These are phyloP conservation scores for Colletotrichum acutatum DNA, from an alignment of 2,329 filamentous ascomycete species.

Conservation along the genomic window DNA sequence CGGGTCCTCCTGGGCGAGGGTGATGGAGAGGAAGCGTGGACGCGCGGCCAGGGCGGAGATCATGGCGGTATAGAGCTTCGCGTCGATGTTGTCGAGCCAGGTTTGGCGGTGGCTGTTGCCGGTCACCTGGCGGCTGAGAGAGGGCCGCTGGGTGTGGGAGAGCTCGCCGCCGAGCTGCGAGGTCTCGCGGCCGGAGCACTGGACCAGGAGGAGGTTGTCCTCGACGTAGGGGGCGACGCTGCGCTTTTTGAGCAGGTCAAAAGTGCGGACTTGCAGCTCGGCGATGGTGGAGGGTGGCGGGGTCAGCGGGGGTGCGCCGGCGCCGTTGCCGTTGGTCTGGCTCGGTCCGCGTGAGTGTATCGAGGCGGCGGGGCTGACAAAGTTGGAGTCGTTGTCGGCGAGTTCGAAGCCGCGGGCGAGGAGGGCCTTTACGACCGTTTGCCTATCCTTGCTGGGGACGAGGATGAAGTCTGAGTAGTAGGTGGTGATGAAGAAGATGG, in stretches of 20 bases:
- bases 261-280: slow-evolving; percentile 86
- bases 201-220: slow-evolving; percentile 76
- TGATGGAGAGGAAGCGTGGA: slow-evolving; percentile 79
- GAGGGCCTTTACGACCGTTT: slow-evolving; percentile 80
- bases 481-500: slow-evolving; percentile 98
- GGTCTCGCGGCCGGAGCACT: slow-evolving; percentile 77
- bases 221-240: slow-evolving; percentile 80
- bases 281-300: slow-evolving; percentile 81
- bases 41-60: slow-evolving; percentile 69
- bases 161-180: slow-evolving; percentile 52
- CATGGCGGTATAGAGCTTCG: slow-evolving; percentile 71
- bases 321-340: slow-evolving; percentile 49
- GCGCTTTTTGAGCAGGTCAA: slow-evolving; percentile 82
- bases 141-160: slow-evolving; percentile 45
- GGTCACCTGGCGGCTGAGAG: slow-evolving; percentile 50
- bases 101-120: slow-evolving; percentile 48
- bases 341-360: slow-evolving; percentile 43
- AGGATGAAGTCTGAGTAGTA: slow-evolving; percentile 99
- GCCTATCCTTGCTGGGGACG: slow-evolving; percentile 79
- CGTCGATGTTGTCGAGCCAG: slow-evolving; percentile 71
- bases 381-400: slow-evolving; percentile 76
- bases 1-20: slow-evolving; percentile 77
- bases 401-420: slow-evolving; percentile 86
- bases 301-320: slow-evolving; percentile 64
- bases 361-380: slow-evolving; percentile 65